Evolutionary conservation across 164 flowering plant species (phyloP).

Genomic region (Liquidambar formosana): DNA sequence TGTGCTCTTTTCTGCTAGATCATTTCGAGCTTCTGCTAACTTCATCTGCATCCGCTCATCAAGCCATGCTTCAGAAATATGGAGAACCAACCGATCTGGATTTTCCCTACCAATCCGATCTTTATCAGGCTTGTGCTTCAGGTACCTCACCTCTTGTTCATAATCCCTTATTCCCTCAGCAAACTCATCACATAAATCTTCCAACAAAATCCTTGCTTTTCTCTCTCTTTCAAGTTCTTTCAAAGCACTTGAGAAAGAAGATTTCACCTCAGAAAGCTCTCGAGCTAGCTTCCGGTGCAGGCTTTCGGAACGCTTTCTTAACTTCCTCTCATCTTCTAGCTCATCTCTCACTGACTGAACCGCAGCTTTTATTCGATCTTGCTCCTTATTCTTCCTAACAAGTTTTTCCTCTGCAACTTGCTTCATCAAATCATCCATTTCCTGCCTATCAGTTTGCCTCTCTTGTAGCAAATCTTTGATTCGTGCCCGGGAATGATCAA

Average conservation of each 20-base stretch:
- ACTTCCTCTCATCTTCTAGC: conserved; percentile 68
- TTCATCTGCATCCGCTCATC: conserved; percentile 83
- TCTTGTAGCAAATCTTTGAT: conserved; percentile 56
- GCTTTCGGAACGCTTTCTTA: conserved; percentile 68
- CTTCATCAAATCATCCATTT: conserved; percentile 53
- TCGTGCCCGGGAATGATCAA: conserved; percentile 42
- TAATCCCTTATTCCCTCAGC: conserved; percentile 77
- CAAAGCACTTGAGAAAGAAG: conserved; percentile 45
- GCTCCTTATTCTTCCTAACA: conserved; percentile 49
- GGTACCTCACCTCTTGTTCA: conserved; percentile 50
- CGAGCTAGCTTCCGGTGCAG: conserved; percentile 64
- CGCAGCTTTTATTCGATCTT: conserved; percentile 46
- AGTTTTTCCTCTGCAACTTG: conserved; percentile 52
- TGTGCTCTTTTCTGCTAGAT: conserved; percentile 33
- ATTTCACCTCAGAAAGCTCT: conserved; percentile 59
- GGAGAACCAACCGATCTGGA: conserved; percentile 59
- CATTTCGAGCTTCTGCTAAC: conserved; percentile 35
- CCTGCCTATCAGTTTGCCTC: conserved; percentile 48
- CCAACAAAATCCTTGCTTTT: conserved; percentile 55
- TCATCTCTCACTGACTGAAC: conserved; percentile 59
- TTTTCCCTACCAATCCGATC: conserved; percentile 30
- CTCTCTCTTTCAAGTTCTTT: conserved; percentile 72
- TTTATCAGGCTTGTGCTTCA: conserved; percentile 42
- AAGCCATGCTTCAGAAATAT: conserved; percentile 88
- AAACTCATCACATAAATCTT: conserved; percentile 88